These are phyloP conservation scores for Rugiboletus extremiorientalis DNA, from an alignment of 1,284 basidiomycete species.

Conservation along the genomic window DNA sequence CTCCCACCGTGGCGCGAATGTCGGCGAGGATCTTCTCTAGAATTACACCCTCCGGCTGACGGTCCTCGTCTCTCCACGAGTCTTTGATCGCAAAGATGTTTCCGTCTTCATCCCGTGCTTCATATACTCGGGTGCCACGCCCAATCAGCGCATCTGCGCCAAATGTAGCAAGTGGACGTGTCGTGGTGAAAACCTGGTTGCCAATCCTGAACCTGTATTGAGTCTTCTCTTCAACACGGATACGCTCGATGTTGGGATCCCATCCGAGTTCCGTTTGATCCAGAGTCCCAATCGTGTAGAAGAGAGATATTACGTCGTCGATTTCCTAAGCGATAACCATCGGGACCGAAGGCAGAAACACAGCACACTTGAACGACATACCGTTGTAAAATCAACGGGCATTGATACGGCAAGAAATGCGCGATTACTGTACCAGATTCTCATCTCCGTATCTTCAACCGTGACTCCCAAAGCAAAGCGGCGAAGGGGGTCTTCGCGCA, in stretches of 20 bases:
- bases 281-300: background rate
- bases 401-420: conserved; percentile 3
- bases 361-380: background rate
- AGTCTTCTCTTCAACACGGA: background rate
- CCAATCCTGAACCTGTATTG: conserved; percentile 8
- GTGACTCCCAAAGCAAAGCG: conserved; percentile 13
- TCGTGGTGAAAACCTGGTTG: background rate
- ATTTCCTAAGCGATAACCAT: conserved; percentile 8
- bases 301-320: background rate
- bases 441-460: conserved; percentile 8
- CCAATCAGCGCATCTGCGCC: conserved; percentile 11
- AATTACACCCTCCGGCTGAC: background rate
- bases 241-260: conserved; percentile 14
- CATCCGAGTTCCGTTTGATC: conserved; percentile 7
- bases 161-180: background rate
- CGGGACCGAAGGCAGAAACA: background rate
- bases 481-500: conserved; percentile 7
- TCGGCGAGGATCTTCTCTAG: background rate
- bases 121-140: conserved; percentile 7
- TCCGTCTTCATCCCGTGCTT: background rate
- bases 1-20: background rate
- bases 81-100: conserved; percentile 6
- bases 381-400: conserved; percentile 3
- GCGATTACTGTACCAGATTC: conserved; percentile 8
- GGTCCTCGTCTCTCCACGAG: conserved; percentile 2